These are phyloP conservation scores for Coemansia sp. DNA, from an alignment of 192 early-diverging fungal species.

Conservation along the genomic window DNA sequence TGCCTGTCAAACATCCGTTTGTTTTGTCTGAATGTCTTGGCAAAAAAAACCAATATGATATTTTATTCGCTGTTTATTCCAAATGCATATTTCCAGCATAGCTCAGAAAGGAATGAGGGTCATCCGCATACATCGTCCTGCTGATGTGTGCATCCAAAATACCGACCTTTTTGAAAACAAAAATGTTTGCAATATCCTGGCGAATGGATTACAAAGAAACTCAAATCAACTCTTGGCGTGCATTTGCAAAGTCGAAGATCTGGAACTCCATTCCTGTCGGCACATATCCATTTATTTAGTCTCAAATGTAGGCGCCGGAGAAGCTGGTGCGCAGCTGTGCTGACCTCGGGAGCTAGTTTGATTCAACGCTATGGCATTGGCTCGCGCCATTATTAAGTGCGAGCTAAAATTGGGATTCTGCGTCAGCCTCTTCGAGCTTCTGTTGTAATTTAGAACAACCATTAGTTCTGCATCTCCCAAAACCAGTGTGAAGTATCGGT, in stretches of 20 bases:
- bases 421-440: not conserved
- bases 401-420: not conserved
- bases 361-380: not conserved
- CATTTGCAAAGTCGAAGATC: not conserved
- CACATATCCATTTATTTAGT: too few species aligned
- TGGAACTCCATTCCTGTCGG: not conserved
- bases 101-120: not conserved
- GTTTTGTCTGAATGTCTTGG: too few species aligned
- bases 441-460: too few species aligned
- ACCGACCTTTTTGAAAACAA: not conserved
- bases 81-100: too few species aligned
- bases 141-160: constrained; percentile 3
- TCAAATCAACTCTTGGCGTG: not conserved
- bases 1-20: too few species aligned
- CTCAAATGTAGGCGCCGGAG: too few species aligned
- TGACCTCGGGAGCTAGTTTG: not conserved
- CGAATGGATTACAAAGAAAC: not conserved
- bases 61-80: too few species aligned
- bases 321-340: not conserved
- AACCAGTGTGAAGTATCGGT: too few species aligned
- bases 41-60: too few species aligned
- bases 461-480: too few species aligned
- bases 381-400: not conserved
- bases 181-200: not conserved
- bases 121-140: not conserved